These are phyloP conservation scores for Lophiostoma macrostomum DNA, from an alignment of 495 filamentous ascomycete genomes.

Conservation along the genomic window DNA sequence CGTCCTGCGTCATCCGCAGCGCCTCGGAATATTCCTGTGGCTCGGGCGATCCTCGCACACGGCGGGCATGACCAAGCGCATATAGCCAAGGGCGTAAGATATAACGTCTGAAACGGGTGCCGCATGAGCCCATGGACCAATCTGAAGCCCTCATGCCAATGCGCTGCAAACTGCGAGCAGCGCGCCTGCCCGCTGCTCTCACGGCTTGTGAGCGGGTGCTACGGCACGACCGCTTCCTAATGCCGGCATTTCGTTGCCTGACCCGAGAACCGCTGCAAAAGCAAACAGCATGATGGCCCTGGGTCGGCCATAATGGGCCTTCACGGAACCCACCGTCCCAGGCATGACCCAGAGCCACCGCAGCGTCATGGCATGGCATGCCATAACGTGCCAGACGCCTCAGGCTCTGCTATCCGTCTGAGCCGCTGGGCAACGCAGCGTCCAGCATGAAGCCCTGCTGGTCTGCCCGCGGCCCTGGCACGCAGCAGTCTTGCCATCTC, in stretches of 20 bases:
- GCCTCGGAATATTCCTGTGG: constrained; percentile 32
- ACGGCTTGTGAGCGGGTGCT: constrained; percentile 23
- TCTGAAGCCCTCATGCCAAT: constrained; percentile 33
- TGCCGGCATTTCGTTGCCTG: constrained; percentile 29
- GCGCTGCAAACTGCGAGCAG: constrained; percentile 21
- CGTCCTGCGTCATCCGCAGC: constrained; percentile 28
- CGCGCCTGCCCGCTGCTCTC: constrained; percentile 2
- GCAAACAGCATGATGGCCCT: constrained; percentile 21
- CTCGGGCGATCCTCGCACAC: constrained; percentile 30
- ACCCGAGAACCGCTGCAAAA: constrained; percentile 26
- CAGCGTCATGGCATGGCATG: constrained; percentile 21
- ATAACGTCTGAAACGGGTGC: constrained; percentile 34
- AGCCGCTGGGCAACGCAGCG: constrained; percentile 12
- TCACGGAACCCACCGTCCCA: constrained; percentile 7
- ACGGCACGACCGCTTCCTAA: constrained; percentile 27
- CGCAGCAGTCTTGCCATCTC: constrained; percentile 12
- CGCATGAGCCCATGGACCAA: constrained; percentile 33
- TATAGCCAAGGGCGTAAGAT: constrained; percentile 24
- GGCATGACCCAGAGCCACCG: constrained; percentile 17
- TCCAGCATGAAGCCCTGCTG: constrained; percentile 18
- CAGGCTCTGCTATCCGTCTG: constrained; percentile 2
- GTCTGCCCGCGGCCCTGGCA: constrained; percentile 22
- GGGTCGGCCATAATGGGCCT: constrained; percentile 2
- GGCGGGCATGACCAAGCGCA: constrained; percentile 24
- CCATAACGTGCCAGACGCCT: constrained; percentile 9